Base-by-base conservation (phyloP, 2,329 filamentous ascomycete species). In the Fusarium sp. region DNA sequence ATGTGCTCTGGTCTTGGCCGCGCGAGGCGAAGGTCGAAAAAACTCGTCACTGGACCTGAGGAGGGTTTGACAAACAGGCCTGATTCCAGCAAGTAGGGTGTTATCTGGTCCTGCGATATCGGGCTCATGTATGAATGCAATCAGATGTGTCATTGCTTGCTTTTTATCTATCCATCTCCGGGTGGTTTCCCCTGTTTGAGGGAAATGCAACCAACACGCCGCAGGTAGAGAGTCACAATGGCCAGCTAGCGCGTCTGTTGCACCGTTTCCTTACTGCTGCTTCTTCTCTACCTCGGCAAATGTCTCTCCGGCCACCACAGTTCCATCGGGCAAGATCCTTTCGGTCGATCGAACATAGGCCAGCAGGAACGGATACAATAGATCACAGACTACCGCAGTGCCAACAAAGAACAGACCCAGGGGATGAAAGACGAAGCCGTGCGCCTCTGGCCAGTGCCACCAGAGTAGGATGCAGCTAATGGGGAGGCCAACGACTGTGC, bases 381-480 rank as follows among this genome's bases (percentile, higher is more conserved):
- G 38, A 70, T 89, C 87, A 57, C 83, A 85, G 18, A 83, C 52
- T 2, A 86, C 63, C 16, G 82, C 82, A 0, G 83, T 82, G 1
- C 80, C 83, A 69, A 82, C 81, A 16, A 88, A 74, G 66, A 87
- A 84, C 5, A 87, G 52, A 1, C 82, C 83, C 6, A 86, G 77
- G 0, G 84, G 85, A 35, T 83, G 83, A 58, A 82, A 79, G 33
- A 86, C 83, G 74, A 87, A 89, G 13, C 82, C 83, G 74, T 88
- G 85, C 1, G 86, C 84, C 65, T 88, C 87, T 4, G 85, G 86
- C 87, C 87, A 88, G 72, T 83, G 83, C 80, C 84, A 86, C 86
- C 86, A 88, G n/a, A 85, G 77, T 50, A 86, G 71, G 10, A 78
- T 77, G 62, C 84, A 84, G 50, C 79, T 80, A 13, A 82, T 65